These are phyloP conservation scores for Closterium sp. DNA, from an alignment of 139 green algal genomes.

Conservation along the genomic window DNA sequence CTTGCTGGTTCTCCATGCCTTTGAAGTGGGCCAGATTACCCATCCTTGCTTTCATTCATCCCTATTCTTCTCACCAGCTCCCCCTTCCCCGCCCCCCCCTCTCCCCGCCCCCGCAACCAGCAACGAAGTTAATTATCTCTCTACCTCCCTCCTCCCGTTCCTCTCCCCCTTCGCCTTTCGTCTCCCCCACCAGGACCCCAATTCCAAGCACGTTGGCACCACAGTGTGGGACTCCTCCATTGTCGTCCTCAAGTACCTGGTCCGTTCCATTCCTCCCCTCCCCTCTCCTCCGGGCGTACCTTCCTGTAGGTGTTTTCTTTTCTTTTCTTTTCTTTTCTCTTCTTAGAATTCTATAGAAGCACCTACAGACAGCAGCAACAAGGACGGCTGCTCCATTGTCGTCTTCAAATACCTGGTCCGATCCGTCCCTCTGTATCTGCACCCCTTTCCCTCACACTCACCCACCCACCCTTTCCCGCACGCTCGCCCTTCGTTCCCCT, in stretches of 20 bases:
- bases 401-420: constrained; percentile 81
- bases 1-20: not conserved
- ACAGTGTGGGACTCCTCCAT: constrained; percentile 92
- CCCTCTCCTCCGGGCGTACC: too few relatives aligned
- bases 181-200: constrained; percentile 71
- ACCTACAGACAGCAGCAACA: too few relatives aligned
- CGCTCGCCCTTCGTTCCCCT: too few relatives aligned
- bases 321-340: too few relatives aligned
- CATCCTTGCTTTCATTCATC: not conserved
- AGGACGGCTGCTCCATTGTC: constrained; percentile 85
- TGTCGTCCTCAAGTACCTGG: constrained; percentile 84
- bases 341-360: too few relatives aligned
- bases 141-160: not conserved
- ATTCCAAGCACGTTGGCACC: constrained; percentile 77
- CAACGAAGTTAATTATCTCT: too few relatives aligned
- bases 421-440: too few relatives aligned
- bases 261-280: not conserved
- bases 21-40: not conserved
- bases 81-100: not conserved
- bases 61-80: not conserved
- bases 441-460: too few relatives aligned
- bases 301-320: too few relatives aligned
- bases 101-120: not conserved
- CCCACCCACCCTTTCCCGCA: too few relatives aligned
- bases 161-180: not conserved